A percentile compares a stretch with the other conserved stretches of the same genome.
Evolutionary conservation across 169 alveolate genomes (phyloP).

Genomic region (Eimeria zaria): DNA sequence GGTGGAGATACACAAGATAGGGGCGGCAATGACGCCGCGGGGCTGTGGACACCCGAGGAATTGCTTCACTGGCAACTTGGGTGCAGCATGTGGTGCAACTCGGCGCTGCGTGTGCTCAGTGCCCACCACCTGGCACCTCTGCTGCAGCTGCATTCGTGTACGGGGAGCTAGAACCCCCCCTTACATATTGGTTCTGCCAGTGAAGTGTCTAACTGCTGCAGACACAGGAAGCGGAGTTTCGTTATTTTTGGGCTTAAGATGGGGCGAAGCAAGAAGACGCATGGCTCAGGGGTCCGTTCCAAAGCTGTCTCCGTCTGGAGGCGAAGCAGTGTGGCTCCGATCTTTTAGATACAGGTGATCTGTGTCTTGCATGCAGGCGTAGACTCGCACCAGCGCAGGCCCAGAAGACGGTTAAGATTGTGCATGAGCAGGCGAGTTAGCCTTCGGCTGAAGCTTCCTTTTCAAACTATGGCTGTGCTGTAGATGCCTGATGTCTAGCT

Average conservation of each 20-base stretch:
- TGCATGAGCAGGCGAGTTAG: background rate
- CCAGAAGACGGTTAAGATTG: background rate
- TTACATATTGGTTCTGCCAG: background rate
- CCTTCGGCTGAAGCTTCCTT: background rate
- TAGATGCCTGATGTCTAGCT: background rate
- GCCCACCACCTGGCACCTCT: slow-evolving; percentile 34
- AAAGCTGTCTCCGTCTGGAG: background rate
- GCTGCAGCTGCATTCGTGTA: background rate
- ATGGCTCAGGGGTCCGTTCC: background rate
- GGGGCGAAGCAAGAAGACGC: background rate
- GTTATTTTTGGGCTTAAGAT: background rate
- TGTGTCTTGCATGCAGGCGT: background rate
- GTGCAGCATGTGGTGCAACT: slow-evolving; percentile 73
- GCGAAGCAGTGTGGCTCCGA: background rate
- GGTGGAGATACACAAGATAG: background rate
- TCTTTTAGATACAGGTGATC: background rate
- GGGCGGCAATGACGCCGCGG: background rate
- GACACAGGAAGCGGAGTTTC: background rate
- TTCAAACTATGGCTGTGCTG: background rate
- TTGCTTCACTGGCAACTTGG: slow-evolving; percentile 55
- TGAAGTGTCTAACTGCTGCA: background rate
- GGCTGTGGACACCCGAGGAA: slow-evolving; percentile 63
- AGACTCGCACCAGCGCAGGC: background rate
- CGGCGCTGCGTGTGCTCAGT: slow-evolving; percentile 30
- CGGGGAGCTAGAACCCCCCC: background rate